Evolutionary conservation across 352 stramenopile genomes (phyloP).

Genomic region (Pilasporangium apinafurcum): DNA sequence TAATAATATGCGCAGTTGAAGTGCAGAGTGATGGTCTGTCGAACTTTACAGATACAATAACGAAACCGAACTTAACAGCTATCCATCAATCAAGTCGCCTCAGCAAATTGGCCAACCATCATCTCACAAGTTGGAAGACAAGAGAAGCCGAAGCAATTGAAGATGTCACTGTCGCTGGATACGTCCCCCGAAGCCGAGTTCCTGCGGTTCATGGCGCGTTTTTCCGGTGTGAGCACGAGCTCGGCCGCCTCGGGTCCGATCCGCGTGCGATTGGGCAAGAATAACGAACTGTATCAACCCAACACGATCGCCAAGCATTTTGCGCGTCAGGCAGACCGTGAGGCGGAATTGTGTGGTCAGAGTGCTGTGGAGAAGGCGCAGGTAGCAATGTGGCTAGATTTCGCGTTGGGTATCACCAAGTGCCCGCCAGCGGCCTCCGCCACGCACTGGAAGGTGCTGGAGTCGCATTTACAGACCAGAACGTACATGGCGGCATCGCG

Average conservation of each 20-base stretch:
- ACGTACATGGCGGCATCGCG: constrained; percentile 67
- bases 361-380: constrained; percentile 62
- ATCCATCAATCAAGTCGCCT: too few relatives aligned
- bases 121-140: too few relatives aligned
- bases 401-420: constrained; percentile 40
- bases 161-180: constrained; percentile 81
- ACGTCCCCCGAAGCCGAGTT: constrained; percentile 65
- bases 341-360: constrained; percentile 55
- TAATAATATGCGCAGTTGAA: too few relatives aligned
- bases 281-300: constrained; percentile 62
- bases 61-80: too few relatives aligned
- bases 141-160: constrained; percentile 1
- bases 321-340: constrained; percentile 61
- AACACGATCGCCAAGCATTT: constrained; percentile 76
- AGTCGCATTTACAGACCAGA: constrained; percentile 40
- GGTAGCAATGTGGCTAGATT: constrained; percentile 74
- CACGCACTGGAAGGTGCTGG: constrained; percentile 60
- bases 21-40: too few relatives aligned
- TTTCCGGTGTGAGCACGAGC: constrained; percentile 66
- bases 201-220: constrained; percentile 78
- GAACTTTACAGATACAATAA: too few relatives aligned
- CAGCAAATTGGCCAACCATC: too few relatives aligned
- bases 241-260: constrained; percentile 69
- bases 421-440: constrained; percentile 23
- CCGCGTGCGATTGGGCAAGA: constrained; percentile 69